These are phyloP conservation scores for Cladophialophora exuberans DNA, from an alignment of 2,329 filamentous ascomycete species.

Conservation along the genomic window DNA sequence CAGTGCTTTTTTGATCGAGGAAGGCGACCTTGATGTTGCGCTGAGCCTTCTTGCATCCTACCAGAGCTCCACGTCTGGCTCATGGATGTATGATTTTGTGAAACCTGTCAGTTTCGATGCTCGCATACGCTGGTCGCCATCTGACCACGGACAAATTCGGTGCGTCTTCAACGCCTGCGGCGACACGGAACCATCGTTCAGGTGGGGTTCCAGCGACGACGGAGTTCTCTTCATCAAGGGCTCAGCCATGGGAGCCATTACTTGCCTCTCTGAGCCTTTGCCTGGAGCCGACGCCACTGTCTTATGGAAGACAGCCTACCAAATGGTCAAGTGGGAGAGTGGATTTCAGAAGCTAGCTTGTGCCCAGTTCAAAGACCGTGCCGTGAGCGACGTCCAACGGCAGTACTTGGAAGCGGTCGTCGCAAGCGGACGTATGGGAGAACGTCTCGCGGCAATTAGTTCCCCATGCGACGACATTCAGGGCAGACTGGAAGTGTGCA, in stretches of 20 bases:
- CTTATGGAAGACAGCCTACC: neutral
- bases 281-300: neutral
- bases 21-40: neutral
- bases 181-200: neutral
- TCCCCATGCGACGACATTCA: neutral
- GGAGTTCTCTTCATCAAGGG: neutral
- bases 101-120: neutral
- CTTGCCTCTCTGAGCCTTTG: neutral
- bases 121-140: neutral
- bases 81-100: neutral
- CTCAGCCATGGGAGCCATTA: neutral
- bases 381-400: neutral
- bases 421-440: neutral
- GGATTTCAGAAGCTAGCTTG: neutral
- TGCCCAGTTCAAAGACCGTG: neutral
- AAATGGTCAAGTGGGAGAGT: neutral
- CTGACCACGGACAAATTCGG: neutral
- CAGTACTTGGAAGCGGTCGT: neutral
- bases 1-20: neutral
- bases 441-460: neutral
- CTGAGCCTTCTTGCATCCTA: neutral
- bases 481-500: neutral
- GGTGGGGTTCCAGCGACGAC: neutral
- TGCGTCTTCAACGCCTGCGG: neutral
- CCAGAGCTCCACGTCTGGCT: neutral